Conservation (phyloP, 345 rosid genomes). For the Lagerstroemia speciosa region DNA sequence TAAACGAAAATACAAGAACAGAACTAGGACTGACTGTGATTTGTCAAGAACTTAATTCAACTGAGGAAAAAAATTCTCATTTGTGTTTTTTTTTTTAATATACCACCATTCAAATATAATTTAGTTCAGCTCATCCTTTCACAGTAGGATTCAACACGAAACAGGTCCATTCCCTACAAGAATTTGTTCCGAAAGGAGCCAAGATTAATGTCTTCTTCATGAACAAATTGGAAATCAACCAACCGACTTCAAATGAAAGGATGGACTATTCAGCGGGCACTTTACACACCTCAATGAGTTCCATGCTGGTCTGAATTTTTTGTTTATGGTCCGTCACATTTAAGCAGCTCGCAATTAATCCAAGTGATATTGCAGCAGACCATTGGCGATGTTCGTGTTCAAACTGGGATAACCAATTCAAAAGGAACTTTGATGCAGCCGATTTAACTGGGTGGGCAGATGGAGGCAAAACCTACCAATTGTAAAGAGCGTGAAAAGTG, state of each 20-base stretch:
- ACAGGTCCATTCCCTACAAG: not conserved
- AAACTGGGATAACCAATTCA: slow-evolving; percentile 70
- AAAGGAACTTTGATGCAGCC: slow-evolving; percentile 69
- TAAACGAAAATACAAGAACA: not conserved
- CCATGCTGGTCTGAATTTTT: slow-evolving; percentile 59
- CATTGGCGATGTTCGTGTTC: slow-evolving; percentile 92
- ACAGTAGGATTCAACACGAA: not conserved
- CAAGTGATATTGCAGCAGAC: slow-evolving; percentile 93
- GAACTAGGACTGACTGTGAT: not conserved
- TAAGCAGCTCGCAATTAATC: slow-evolving; percentile 61
- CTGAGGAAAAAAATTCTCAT: too few species aligned
- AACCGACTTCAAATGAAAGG: not conserved
- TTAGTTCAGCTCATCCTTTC: not conserved
- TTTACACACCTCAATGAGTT: slow-evolving; percentile 57
- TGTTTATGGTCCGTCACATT: slow-evolving; percentile 80
- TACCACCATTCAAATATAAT: too few species aligned
- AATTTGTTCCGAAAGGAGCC: not conserved
- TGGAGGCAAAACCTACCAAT: slow-evolving; percentile 66
- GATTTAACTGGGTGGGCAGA: slow-evolving; percentile 68
- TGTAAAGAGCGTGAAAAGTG: not conserved
- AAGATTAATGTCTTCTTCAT: slow-evolving; percentile 1
- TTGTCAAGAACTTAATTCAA: not conserved
- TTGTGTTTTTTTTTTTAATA: too few species aligned
- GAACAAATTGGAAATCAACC: not conserved
- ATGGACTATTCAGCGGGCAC: slow-evolving; percentile 1